Base-by-base conservation (phyloP, 176 grass and related monocot species). In the Panicum miliaceum region DNA sequence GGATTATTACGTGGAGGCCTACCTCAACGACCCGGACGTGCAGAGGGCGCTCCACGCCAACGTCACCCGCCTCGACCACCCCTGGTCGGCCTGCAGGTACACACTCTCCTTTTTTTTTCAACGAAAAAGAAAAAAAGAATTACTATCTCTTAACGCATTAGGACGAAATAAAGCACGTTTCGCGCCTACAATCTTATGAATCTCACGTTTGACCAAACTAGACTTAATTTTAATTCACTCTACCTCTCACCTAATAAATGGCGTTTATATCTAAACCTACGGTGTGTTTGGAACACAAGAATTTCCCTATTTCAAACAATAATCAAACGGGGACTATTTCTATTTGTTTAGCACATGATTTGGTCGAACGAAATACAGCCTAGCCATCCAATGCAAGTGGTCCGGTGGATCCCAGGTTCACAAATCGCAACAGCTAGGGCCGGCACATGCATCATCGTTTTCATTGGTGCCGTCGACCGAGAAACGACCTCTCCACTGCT, bases 31-130 rank as follows among this genome's bases (percentile, higher is more conserved):
- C 79, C 89, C 87, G 3, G 82, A 72, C 35, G 95, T 98, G 27
- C 95, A 98, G 34, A 79, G 59, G 82, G 95, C 92, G 25, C 74
- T 98, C 29, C 95, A 98, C 86, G 95, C 95, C 0, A 98, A 98
- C 81, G 81, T 91, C 59, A 94, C 92, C 12, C 89, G 82, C 25
- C 90, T 98, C 66, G 77, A 76, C 15, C 71, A 98, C 68, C 38
- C 73, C 5, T 98, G 95, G 95, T 93, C 92, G 1, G 11, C 70
- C 26, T 98, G 95, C 89, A 98, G 95, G 95, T 94, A 92, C 57
- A 50, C 12, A 6, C 53, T 14, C 12, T 46, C 43, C 43, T 0
- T 12, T 12, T 12, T 45, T 11, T 12, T 36, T 32, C 7, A 15
- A 57, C 40, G 11, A 75, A 48, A 32, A 32, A 32, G 29, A 32